These are phyloP conservation scores for Teunomyces stri DNA, from an alignment of 805 yeast species.

Conservation along the genomic window DNA sequence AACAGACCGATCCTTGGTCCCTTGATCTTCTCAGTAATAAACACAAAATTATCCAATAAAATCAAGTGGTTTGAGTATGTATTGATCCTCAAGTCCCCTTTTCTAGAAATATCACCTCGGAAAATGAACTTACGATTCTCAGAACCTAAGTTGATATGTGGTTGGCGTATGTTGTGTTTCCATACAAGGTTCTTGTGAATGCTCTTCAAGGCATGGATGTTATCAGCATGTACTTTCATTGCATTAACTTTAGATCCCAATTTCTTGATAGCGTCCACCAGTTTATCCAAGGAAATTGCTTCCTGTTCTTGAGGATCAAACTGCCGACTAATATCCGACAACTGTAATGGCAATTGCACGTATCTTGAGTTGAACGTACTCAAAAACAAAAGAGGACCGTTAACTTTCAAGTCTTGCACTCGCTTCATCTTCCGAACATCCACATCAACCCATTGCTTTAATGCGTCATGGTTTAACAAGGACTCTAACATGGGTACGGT, in stretches of 20 bases:
- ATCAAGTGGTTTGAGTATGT: slow-evolving; percentile 51
- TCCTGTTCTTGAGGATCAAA: slow-evolving; percentile 48
- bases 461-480: slow-evolving; percentile 47
- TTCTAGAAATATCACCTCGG: slow-evolving; percentile 57
- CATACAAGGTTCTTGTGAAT: slow-evolving; percentile 54
- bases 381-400: slow-evolving; percentile 37
- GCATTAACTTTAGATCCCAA: slow-evolving; percentile 61
- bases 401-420: slow-evolving; percentile 43
- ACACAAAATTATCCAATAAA: slow-evolving; percentile 66
- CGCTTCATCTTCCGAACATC: slow-evolving; percentile 51
- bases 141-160: slow-evolving; percentile 32
- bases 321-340: slow-evolving; percentile 53
- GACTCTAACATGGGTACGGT: slow-evolving; percentile 60
- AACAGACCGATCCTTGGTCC: slow-evolving; percentile 28
- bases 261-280: slow-evolving; percentile 51
- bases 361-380: slow-evolving; percentile 45
- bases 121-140: slow-evolving; percentile 54
- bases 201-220: slow-evolving; percentile 50
- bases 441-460: slow-evolving; percentile 58
- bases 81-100: slow-evolving; percentile 64
- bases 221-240: slow-evolving; percentile 60
- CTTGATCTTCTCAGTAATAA: slow-evolving; percentile 58
- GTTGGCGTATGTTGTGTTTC: slow-evolving; percentile 44
- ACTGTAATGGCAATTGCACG: slow-evolving; percentile 58
- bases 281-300: slow-evolving; percentile 47